These are phyloP conservation scores for Lyophyllum atratum DNA, from an alignment of 768 basidiomycete genomes.

Conservation along the genomic window DNA sequence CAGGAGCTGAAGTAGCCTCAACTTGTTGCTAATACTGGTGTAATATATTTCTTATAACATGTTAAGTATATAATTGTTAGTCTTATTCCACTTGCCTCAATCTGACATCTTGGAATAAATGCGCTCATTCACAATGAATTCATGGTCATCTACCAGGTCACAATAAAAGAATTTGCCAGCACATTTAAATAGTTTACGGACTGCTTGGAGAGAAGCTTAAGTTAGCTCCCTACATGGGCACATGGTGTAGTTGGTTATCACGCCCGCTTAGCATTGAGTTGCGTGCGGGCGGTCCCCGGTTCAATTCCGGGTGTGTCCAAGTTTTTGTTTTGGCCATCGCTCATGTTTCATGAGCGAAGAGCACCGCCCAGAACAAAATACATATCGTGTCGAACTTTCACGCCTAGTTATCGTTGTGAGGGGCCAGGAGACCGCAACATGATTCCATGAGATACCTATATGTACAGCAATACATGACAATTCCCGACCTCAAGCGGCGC, in stretches of 20 bases:
- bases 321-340: not conserved
- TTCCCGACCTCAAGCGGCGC: not conserved
- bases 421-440: no score
- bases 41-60: not conserved
- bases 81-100: not conserved
- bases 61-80: not conserved
- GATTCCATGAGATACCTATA: not conserved
- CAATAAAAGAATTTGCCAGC: no score
- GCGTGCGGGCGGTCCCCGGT: slow-evolving; percentile 1
- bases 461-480: not conserved
- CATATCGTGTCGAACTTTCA: no score
- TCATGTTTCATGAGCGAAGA: not conserved
- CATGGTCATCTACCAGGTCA: no score
- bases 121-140: not conserved
- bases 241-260: slow-evolving; percentile 4
- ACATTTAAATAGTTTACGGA: no score
- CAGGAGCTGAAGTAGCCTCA: not conserved
- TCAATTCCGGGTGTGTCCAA: slow-evolving; percentile 4
- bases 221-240: not conserved
- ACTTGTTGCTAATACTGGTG: not conserved
- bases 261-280: not conserved
- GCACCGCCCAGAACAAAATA: no score
- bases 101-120: no score
- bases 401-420: no score
- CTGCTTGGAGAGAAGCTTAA: no score